Conservation (phyloP, 2,329 filamentous ascomycete species). For the Nemania bipapillata region DNA sequence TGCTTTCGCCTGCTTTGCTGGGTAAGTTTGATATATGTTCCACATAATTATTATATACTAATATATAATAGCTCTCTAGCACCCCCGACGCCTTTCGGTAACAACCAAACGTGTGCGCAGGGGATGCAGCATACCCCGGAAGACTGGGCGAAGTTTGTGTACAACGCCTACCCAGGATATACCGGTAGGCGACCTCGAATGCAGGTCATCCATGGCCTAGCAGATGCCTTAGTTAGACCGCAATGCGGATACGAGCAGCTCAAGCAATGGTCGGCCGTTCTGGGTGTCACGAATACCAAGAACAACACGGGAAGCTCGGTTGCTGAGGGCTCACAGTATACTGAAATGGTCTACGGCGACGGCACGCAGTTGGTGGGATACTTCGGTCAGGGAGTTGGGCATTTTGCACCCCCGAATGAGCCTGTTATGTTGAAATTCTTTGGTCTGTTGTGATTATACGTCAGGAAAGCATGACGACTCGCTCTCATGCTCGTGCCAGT, state of each 20-base stretch:
- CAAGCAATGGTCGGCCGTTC: constrained; percentile 43
- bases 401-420: constrained; percentile 32
- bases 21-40: no score
- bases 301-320: constrained; percentile 29
- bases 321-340: constrained; percentile 32
- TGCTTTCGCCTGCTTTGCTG: constrained; percentile 38
- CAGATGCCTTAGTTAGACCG: constrained; percentile 49
- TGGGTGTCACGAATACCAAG: constrained; percentile 28
- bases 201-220: constrained; percentile 53
- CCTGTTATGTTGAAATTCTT: constrained; percentile 37
- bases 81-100: constrained; percentile 36
- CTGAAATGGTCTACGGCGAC: constrained; percentile 35
- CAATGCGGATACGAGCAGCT: constrained; percentile 45
- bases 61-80: no score
- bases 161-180: constrained; percentile 53
- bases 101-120: constrained; percentile 40
- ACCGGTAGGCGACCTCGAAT: constrained; percentile 51
- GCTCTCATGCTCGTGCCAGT: neutral
- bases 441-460: constrained; percentile 8
- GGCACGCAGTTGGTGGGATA: constrained; percentile 33
- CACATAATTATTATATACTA: no score
- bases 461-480: neutral
- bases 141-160: constrained; percentile 51
- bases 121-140: constrained; percentile 36
- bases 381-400: constrained; percentile 35